These are phyloP conservation scores for Eragrostis curvula DNA, from an alignment of 176 grass and related monocot genomes.

Conservation along the genomic window DNA sequence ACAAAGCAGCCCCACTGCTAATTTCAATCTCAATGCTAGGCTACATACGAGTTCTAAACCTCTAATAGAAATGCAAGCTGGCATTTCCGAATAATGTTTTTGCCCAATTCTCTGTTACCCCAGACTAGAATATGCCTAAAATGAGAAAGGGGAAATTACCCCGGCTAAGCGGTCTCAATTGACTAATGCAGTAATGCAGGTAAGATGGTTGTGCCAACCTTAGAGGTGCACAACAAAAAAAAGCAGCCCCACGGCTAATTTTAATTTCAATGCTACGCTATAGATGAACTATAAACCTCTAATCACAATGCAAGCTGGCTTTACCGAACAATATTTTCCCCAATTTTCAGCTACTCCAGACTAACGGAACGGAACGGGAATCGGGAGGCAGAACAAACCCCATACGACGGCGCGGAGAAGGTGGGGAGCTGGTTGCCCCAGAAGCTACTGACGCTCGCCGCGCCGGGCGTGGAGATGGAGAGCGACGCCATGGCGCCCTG, in stretches of 20 bases:
- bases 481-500: slow-evolving; percentile 54
- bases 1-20: not conserved
- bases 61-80: not conserved
- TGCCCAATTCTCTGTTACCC: not conserved
- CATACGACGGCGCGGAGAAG: slow-evolving; percentile 40
- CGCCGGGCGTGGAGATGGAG: slow-evolving; percentile 36
- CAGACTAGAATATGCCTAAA: not conserved
- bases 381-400: slow-evolving; percentile 4
- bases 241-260: not conserved
- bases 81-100: not conserved
- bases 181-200: not conserved
- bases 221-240: not conserved
- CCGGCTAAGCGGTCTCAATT: not conserved
- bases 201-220: not conserved
- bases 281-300: not conserved
- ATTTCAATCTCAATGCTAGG: not conserved
- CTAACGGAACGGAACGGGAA: not conserved
- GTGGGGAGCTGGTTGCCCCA: slow-evolving; percentile 47
- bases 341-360: not conserved
- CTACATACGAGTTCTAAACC: not conserved
- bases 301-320: not conserved
- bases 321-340: not conserved
- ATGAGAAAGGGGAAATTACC: too few relatives aligned
- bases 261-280: not conserved
- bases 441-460: slow-evolving; percentile 43